Conservation (phyloP, 2,329 filamentous ascomycete genomes). For the Aspergillus calidoustus region DNA sequence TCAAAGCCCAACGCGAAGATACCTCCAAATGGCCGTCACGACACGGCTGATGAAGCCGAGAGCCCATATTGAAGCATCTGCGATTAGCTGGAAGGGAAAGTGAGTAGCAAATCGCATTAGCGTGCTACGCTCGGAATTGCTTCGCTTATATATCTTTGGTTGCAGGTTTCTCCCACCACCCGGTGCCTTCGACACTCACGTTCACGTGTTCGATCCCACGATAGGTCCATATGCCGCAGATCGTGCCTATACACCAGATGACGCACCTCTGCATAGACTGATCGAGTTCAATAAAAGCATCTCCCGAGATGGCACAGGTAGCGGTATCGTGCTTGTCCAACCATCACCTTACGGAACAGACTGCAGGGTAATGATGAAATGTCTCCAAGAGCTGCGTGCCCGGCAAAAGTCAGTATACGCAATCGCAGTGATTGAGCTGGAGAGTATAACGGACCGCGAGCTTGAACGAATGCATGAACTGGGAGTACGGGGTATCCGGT, state of each 20-base stretch:
- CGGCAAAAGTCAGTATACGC: background rate
- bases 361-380: conserved; percentile 4
- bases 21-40: too few species aligned
- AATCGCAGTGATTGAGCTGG: conserved; percentile 3
- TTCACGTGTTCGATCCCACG: conserved; percentile 8
- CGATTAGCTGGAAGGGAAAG: too few species aligned
- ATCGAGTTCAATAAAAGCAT: conserved; percentile 1
- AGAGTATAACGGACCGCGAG: background rate
- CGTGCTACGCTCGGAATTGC: background rate
- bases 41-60: too few species aligned
- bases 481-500: background rate
- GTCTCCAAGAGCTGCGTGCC: conserved; percentile 1
- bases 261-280: background rate
- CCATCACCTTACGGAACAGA: conserved; percentile 4
- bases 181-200: conserved; percentile 4
- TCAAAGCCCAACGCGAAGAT: too few species aligned
- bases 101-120: too few species aligned
- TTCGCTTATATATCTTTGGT: too few species aligned
- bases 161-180: background rate
- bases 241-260: conserved; percentile 5
- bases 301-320: background rate
- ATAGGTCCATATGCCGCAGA: conserved; percentile 1
- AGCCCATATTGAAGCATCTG: too few species aligned
- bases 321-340: background rate
- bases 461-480: background rate